Base-by-base conservation (phyloP, 1,284 basidiomycete genomes). In the Inonotus obliquus region DNA sequence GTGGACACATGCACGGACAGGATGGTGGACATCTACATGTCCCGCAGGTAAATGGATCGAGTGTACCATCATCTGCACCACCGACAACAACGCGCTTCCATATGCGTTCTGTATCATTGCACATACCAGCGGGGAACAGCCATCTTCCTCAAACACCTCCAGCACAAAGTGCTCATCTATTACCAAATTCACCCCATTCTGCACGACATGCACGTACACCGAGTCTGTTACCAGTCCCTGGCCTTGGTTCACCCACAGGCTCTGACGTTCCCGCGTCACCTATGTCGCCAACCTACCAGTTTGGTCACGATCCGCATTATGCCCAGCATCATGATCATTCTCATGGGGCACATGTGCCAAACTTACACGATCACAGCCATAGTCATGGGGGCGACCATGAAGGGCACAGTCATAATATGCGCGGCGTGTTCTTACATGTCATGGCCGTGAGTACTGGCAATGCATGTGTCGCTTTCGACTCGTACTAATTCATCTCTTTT, bases 321-420 rank as follows among this genome's bases (percentile, higher is more conserved):
- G 74, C 78, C 48, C 76, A 78, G 57, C 81, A 84, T 66, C 83
- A 86, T 66, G 74, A 79, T 29, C 60, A 61, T 27, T 37, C 54
- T 44, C 69, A 71, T 53, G 72, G 74, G 35, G 76, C 74, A 25
- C 81, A 82, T 65, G 71, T 70, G 27, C 81, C 82, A 1, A 83
- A 84, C 67, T 66, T 80, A 54, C 83, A 87, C 66, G 78, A 80
- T 65, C 84, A 86, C 66, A 73, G 71, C 0, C 78, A 82, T 67
- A 70, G 70, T 10, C 81, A 80, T 68, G 73, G 73, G 21, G 79
- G 85, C 59, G 76, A 79, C 23, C 85, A 91, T 69, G 89, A 89
- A 73, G 88, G 90, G 0, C 94, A 96, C 70, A 94, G 91, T 73
- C 94, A 99, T 75, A 99, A 99, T 73, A 99, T 99, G 97, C 90